A percentile compares a stretch with the other conserved stretches of the same genome.
Conservation (phyloP, 306 rosid species). For the Corylus americana region DNA sequence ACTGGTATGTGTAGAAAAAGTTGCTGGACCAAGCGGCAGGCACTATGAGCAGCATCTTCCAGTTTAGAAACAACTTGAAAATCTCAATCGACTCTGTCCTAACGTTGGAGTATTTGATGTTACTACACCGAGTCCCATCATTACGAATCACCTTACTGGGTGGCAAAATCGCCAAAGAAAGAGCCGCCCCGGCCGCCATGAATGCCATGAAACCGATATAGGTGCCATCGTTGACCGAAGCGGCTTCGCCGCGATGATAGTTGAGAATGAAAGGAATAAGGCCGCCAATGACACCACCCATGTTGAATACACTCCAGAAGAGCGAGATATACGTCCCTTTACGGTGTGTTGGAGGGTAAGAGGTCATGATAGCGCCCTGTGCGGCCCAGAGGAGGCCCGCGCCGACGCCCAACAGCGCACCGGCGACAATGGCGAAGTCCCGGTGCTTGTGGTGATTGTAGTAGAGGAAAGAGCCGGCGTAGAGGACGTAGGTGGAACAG, state of each 20-base stretch:
- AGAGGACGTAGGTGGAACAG: conserved; percentile 72
- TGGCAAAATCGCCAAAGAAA: conserved; percentile 58
- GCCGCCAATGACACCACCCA: conserved; percentile 95
- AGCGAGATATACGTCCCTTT: conserved; percentile 83
- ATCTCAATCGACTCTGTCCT: conserved; percentile 52
- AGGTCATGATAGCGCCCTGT: conserved; percentile 94
- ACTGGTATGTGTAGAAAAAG: conserved; percentile 83
- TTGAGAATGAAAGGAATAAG: conserved; percentile 69
- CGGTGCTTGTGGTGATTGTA: conserved; percentile 78
- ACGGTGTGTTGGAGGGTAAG: conserved; percentile 72
- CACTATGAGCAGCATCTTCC: conserved; percentile 81
- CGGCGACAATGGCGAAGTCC: conserved; percentile 57
- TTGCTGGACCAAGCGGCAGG: conserved; percentile 89
- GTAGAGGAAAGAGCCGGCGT: conserved; percentile 84
- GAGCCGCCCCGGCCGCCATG: conserved; percentile 59
- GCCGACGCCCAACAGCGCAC: conserved; percentile 72
- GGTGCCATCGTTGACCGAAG: conserved; percentile 80
- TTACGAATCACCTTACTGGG: conserved; percentile 69
- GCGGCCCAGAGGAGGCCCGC: conserved; percentile 91
- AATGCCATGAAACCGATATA: conserved; percentile 85
- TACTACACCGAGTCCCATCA: conserved; percentile 68
- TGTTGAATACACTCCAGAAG: conserved; percentile 89
- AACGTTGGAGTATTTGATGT: conserved; percentile 59
- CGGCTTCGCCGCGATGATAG: conserved; percentile 49
- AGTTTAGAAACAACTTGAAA: conserved; percentile 52